These are phyloP conservation scores for Globisporangium sylvaticum DNA, from an alignment of 352 stramenopile species.

Conservation along the genomic window DNA sequence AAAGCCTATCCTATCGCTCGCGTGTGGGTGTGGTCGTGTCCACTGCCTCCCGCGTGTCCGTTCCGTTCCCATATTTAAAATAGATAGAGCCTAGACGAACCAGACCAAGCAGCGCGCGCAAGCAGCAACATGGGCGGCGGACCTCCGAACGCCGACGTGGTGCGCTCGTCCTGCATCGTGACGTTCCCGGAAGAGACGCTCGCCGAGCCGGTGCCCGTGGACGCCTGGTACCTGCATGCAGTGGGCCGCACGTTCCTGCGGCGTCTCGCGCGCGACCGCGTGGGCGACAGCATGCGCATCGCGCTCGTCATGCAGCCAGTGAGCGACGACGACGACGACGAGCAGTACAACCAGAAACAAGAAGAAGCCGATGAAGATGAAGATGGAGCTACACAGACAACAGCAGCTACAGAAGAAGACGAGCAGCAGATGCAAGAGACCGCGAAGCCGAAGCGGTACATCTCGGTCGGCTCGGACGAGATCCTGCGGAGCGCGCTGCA, in stretches of 20 bases:
- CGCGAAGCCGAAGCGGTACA: conserved; percentile 36
- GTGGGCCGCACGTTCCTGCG: conserved; percentile 69
- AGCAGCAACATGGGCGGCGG: conserved; percentile 55
- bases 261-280: conserved; percentile 61
- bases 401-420: background rate
- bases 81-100: background rate
- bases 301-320: conserved; percentile 55
- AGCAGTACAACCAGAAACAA: conserved; percentile 1
- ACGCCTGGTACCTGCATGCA: conserved; percentile 78
- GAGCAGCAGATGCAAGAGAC: background rate
- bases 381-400: background rate
- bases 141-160: conserved; percentile 59
- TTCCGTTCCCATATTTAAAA: conserved; percentile 11
- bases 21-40: background rate
- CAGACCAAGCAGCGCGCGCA: background rate
- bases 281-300: conserved; percentile 56
- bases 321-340: conserved; percentile 8
- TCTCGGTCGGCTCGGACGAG: conserved; percentile 51
- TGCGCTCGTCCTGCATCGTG: conserved; percentile 78
- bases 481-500: conserved; percentile 55
- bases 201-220: conserved; percentile 74
- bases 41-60: background rate
- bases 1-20: no score
- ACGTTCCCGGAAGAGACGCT: conserved; percentile 70
- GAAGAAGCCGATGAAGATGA: conserved; percentile 7